These are phyloP conservation scores for Cytospora piceicola DNA, from an alignment of 2,329 filamentous ascomycete genomes.

Conservation along the genomic window DNA sequence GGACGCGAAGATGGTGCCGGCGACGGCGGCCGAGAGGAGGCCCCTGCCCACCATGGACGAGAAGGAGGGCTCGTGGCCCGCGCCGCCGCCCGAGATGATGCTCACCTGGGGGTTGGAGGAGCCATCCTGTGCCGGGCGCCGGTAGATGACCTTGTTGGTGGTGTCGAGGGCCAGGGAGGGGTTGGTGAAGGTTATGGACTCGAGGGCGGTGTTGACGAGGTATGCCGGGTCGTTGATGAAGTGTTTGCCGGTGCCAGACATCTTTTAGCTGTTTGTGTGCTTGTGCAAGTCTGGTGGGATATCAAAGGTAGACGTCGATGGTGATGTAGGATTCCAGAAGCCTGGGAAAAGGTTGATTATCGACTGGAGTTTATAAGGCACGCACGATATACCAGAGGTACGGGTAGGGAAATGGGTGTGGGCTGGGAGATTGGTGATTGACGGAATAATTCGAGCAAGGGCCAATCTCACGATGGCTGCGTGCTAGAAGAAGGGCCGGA, in stretches of 20 bases:
- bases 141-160: slow-evolving; percentile 83
- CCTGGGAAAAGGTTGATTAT: background rate
- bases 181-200: slow-evolving; percentile 79
- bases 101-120: slow-evolving; percentile 68
- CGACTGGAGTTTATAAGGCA: slow-evolving; percentile 16
- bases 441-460: slow-evolving; percentile 30
- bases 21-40: slow-evolving; percentile 78
- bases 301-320: background rate
- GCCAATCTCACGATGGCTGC: slow-evolving; percentile 17
- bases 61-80: slow-evolving; percentile 89
- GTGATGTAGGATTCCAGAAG: background rate
- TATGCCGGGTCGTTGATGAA: slow-evolving; percentile 84
- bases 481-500: background rate
- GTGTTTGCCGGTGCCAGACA: slow-evolving; percentile 66
- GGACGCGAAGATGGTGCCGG: slow-evolving; percentile 81
- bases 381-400: background rate
- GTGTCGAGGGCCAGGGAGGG: slow-evolving; percentile 79
- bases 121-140: slow-evolving; percentile 55
- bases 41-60: slow-evolving; percentile 82
- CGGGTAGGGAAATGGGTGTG: slow-evolving; percentile 1
- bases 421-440: slow-evolving; percentile 18
- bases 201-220: slow-evolving; percentile 77
- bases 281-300: background rate
- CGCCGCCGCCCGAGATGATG: slow-evolving; percentile 85
- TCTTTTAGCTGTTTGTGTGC: background rate